phyloP scores from a whole-genome alignment of 345 rosid genomes.

The Gossypium stocksii region DNA sequence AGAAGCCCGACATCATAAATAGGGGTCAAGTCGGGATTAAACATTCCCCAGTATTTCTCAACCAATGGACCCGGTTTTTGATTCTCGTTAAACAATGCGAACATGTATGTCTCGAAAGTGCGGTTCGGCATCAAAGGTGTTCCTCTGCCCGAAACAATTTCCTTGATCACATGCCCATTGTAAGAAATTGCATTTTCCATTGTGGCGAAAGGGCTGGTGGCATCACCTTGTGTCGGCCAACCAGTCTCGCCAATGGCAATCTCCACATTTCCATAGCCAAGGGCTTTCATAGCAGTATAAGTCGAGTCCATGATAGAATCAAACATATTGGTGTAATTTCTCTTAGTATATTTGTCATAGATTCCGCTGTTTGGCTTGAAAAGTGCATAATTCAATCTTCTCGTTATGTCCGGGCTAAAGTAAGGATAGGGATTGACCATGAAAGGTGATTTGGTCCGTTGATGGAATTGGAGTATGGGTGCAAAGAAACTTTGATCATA shows the following conservation, averaged over 20 bases:
- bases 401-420: slow-evolving; percentile 38
- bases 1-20: slow-evolving; percentile 59
- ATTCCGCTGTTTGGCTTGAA: slow-evolving; percentile 60
- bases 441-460: slow-evolving; percentile 66
- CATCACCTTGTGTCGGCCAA: slow-evolving; percentile 74
- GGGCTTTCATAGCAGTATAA: slow-evolving; percentile 63
- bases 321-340: slow-evolving; percentile 70
- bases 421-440: slow-evolving; percentile 82
- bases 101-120: slow-evolving; percentile 62
- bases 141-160: slow-evolving; percentile 41
- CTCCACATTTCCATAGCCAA: slow-evolving; percentile 59
- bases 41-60: slow-evolving; percentile 77
- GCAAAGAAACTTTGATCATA: slow-evolving; percentile 43
- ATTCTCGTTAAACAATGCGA: slow-evolving; percentile 78
- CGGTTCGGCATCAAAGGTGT: slow-evolving; percentile 83
- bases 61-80: slow-evolving; percentile 57
- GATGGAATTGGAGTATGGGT: slow-evolving; percentile 65
- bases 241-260: slow-evolving; percentile 75
- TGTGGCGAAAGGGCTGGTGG: slow-evolving; percentile 36
- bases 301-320: slow-evolving; percentile 68
- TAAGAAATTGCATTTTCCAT: slow-evolving; percentile 51
- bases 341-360: slow-evolving; percentile 46
- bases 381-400: slow-evolving; percentile 38
- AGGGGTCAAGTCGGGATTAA: slow-evolving; percentile 62
- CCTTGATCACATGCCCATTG: slow-evolving; percentile 47